Base-by-base conservation (phyloP, 495 filamentous ascomycete species). In the Ramalina peruviana region DNA sequence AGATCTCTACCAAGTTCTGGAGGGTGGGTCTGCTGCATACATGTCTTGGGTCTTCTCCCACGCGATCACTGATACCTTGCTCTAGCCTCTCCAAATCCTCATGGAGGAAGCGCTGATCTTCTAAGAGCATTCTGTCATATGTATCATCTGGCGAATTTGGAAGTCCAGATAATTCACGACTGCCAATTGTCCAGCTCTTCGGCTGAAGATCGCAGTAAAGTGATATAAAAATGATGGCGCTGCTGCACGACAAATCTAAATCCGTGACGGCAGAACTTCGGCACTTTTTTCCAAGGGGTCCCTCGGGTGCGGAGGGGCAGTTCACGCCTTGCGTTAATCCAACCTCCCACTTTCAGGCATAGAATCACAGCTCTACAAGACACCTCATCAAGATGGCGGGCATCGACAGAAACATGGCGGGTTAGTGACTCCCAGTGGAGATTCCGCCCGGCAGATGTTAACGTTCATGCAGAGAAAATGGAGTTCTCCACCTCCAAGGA, bases 401-500 rank as follows among this genome's bases (percentile, higher is more conserved):
- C 54, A 95, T 97, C 59, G 93, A 98, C 70, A 81, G 86, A 67
- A 87, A 88, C 61, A 80, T 82, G 33, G 92, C 97, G 69, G 78
- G 76, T 80, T 58, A 46, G 70, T 11, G 44, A 13, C 37, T 15
- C 21, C 17, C 17, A 19, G 25, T 51, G 9, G 21, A 30, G 40
- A 12, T 40, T 17, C 13, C 40, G 15, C 30, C 11, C 39, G 36
- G 6, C 52, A 53, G 69, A 56, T 46, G 46, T 53, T 59, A 49
- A 62, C 26, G 3, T 4, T 47, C 44, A 53, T 40, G 47, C 57
- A 77, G 88, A 94, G 79, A 82, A 84, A 65, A 93, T 96, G 76
- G 92, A 97, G 72, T 98, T 98, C 72, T 79, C 78, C 52, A 98
- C 92, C 66, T 95, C 88, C 53, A 95, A 93, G 68, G 93, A 98